A percentile compares a stretch with the other conserved stretches of the same genome.
phyloP scores from a whole-genome alignment of 2,329 filamentous ascomycete genomes.

The Colletotrichum tabaci region DNA sequence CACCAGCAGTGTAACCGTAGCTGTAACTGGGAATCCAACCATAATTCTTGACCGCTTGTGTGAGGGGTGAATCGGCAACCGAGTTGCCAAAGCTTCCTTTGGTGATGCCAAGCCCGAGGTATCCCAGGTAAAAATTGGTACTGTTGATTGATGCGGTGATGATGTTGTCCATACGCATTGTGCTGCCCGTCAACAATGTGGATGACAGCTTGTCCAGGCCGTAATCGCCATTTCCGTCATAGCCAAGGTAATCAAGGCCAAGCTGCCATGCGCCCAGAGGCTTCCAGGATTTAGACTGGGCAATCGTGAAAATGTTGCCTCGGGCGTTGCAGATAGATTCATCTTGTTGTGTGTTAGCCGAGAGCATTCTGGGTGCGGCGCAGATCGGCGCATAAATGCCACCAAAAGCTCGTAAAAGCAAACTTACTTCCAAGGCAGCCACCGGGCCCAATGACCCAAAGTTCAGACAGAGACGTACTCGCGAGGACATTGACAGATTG shows the following conservation, averaged over 20 bases:
- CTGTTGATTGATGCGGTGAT: slow-evolving; percentile 68
- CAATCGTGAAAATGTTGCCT: slow-evolving; percentile 71
- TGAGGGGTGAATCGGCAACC: slow-evolving; percentile 66
- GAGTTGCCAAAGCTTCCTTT: slow-evolving; percentile 66
- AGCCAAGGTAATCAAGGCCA: slow-evolving; percentile 71
- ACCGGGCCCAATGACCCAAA: slow-evolving; percentile 75
- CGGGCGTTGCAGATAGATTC: slow-evolving; percentile 70
- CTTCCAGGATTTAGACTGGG: slow-evolving; percentile 70
- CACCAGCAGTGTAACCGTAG: slow-evolving; percentile 83
- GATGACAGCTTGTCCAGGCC: slow-evolving; percentile 67
- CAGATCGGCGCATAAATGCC: background rate
- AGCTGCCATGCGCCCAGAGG: slow-evolving; percentile 73
- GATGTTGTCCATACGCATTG: slow-evolving; percentile 61
- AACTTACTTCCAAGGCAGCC: slow-evolving; percentile 68
- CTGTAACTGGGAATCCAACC: slow-evolving; percentile 79
- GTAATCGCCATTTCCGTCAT: slow-evolving; percentile 75
- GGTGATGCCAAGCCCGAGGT: slow-evolving; percentile 70
- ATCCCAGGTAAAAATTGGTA: slow-evolving; percentile 69
- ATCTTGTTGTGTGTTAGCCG: slow-evolving; percentile 49
- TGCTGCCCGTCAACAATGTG: slow-evolving; percentile 55
- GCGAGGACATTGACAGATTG: slow-evolving; percentile 61
- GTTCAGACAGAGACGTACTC: slow-evolving; percentile 79
- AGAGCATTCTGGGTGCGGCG: background rate
- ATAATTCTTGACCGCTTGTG: slow-evolving; percentile 71
- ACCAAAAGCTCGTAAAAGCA: background rate